phyloP scores from a whole-genome alignment of 148 eudicot species.

The Silene uniflora region DNA sequence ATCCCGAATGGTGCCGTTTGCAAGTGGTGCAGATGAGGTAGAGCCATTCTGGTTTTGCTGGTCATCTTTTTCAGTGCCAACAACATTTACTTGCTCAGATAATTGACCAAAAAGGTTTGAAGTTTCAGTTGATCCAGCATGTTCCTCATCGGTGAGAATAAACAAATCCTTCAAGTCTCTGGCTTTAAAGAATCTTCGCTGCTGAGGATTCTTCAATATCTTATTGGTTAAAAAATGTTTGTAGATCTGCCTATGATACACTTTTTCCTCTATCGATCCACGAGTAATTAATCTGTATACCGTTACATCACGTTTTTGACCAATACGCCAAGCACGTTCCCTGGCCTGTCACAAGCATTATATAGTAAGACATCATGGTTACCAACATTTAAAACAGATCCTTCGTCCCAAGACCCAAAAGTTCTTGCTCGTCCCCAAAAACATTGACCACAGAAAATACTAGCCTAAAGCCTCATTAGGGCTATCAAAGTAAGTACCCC shows the following conservation, averaged over 20 bases:
- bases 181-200: constrained; percentile 86
- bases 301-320: constrained; percentile 86
- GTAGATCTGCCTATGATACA: constrained; percentile 94
- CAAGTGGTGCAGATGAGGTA: constrained; percentile 22
- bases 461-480: not conserved
- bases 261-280: constrained; percentile 98
- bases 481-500: not conserved
- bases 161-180: constrained; percentile 94
- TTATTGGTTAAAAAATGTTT: constrained; percentile 92
- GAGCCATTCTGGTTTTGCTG: constrained; percentile 28
- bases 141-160: constrained; percentile 61
- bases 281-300: constrained; percentile 88
- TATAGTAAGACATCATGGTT: not conserved
- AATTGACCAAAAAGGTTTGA: constrained; percentile 78
- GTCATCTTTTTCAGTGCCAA: constrained; percentile 45
- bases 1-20: constrained; percentile 25
- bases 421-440: not conserved
- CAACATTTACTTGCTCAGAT: constrained; percentile 64
- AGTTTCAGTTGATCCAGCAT: constrained; percentile 71
- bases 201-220: constrained; percentile 94
- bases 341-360: constrained; percentile 65
- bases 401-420: not conserved
- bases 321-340: constrained; percentile 99
- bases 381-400: constrained; percentile 6
- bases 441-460: not conserved